Evolutionary conservation across 1,284 basidiomycete species (phyloP), one percentile per base, ranked within the genome.

Genomic region (Wolfiporia cocos): DNA sequence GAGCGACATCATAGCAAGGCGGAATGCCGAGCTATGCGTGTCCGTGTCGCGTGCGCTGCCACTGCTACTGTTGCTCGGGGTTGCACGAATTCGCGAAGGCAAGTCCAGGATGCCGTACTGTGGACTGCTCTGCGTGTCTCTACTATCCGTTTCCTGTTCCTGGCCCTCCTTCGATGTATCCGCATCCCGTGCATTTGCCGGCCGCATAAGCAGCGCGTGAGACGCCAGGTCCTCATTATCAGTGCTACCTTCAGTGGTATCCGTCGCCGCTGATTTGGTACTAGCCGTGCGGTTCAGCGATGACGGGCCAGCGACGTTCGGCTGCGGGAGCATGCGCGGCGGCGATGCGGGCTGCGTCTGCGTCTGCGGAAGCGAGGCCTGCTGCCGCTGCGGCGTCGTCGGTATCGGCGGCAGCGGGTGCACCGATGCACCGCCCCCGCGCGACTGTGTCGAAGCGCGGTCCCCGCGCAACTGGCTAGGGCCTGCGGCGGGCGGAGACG

Each of bases 21-120:
- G 20, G 30, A n/a, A 35, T 15, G 17, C 17, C 24, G 11, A 23
- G 1, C 14, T 10, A 4, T n/a, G 39, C 5, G 17, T 11, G 11
- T 21, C 10, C 22, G 24, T 29, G 20, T 34, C n/a, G 23, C 21
- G 9, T 18, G 22, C 19, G 29, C 23, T n/a, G 9, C 7, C 14
- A 14, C 14, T 14, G 26, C 26, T 28, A 28, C 9, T 28, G 14
- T 30, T 34, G 30, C 32, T 35, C 37, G 44, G 17, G 22, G 18
- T 36, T 19, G 49, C 44, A 14, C 43, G 44, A 20, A 45, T 49
- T 21, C 53, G 51, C 17, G 38, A 31, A n/a, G 58, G 58, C 6
- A 60, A 49, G 41, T 59, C 57, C 5, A 50, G 44, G 21, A 58
- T 55, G 31, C 58, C 58, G 31, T 58, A 59, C 28, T 57, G 52